These are phyloP conservation scores for Dissophora globulifera DNA, from an alignment of 192 early-diverging fungal genomes.

Conservation along the genomic window DNA sequence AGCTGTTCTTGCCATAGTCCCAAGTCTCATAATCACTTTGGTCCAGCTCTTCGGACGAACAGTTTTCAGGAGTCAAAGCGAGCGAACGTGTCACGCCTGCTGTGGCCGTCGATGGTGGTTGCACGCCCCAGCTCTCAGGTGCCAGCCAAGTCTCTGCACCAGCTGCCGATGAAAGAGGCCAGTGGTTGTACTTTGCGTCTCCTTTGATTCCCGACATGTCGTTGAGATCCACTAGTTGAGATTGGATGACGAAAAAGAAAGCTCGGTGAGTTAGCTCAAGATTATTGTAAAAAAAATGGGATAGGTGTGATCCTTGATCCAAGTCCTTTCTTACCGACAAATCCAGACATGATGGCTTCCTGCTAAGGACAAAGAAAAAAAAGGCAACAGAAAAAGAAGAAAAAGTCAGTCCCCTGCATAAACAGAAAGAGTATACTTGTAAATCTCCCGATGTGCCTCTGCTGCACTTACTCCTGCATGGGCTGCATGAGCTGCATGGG, in stretches of 20 bases:
- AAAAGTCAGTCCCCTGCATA: too few species aligned
- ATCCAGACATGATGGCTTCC: not conserved
- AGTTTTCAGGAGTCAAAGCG: conserved; percentile 22
- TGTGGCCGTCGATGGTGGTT: conserved; percentile 1
- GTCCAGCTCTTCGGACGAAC: conserved; percentile 29
- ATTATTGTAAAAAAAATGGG: not conserved
- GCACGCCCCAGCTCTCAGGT: conserved; percentile 50
- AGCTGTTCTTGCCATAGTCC: conserved; percentile 37
- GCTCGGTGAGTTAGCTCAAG: too few species aligned
- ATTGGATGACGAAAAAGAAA: not conserved
- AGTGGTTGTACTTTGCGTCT: conserved; percentile 15
- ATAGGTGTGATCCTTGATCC: not conserved
- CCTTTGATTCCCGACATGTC: conserved; percentile 40
- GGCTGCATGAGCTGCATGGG: too few species aligned
- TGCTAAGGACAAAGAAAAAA: too few species aligned
- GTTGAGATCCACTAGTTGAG: conserved; percentile 19
- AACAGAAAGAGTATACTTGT: too few species aligned
- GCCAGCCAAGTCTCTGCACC: conserved; percentile 40
- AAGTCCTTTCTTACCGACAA: conserved; percentile 15
- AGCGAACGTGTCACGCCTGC: conserved; percentile 10
- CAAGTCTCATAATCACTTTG: conserved; percentile 34
- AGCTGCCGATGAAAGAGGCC: conserved; percentile 16
- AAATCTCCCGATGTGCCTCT: too few species aligned
- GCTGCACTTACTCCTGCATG: too few species aligned
- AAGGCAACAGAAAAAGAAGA: too few species aligned